Conservation (phyloP, 2,329 filamentous ascomycete species). For the Paecilomyces fulvus region DNA sequence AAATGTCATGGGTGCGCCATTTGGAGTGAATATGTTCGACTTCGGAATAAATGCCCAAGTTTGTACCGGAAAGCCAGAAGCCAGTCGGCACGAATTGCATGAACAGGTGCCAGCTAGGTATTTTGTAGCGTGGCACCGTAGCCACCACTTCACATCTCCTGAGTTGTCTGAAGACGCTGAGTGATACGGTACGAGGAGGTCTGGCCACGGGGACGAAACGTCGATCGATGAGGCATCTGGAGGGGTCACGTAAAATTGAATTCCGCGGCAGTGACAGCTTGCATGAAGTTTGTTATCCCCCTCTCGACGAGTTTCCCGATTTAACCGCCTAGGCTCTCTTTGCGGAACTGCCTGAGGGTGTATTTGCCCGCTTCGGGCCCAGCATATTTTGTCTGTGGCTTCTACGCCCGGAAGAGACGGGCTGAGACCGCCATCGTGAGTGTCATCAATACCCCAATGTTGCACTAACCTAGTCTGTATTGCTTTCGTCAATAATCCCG, state of each 20-base stretch:
- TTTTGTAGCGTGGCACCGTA: slow-evolving; percentile 39
- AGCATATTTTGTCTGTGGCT: slow-evolving; percentile 11
- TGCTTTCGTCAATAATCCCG: slow-evolving; percentile 19
- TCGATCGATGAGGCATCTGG: slow-evolving; percentile 42
- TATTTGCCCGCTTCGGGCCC: slow-evolving; percentile 9
- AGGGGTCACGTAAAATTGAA: slow-evolving; percentile 50
- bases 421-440: slow-evolving; percentile 21
- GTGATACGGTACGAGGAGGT: slow-evolving; percentile 45
- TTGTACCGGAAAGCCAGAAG: slow-evolving; percentile 55
- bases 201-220: slow-evolving; percentile 43
- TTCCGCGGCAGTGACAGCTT: slow-evolving; percentile 47
- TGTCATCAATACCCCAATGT: slow-evolving; percentile 21
- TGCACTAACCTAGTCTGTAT: slow-evolving; percentile 12
- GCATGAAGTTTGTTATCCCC: slow-evolving; percentile 29
- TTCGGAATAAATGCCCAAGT: slow-evolving; percentile 58
- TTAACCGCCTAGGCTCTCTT: neutral
- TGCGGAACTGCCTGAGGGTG: neutral
- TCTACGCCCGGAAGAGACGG: slow-evolving; percentile 15
- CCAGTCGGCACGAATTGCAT: slow-evolving; percentile 54
- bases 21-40: slow-evolving; percentile 45
- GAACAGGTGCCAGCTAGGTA: slow-evolving; percentile 55
- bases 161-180: slow-evolving; percentile 36
- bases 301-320: slow-evolving; percentile 3
- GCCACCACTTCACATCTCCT: slow-evolving; percentile 51
- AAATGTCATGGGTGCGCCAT: slow-evolving; percentile 27